Conservation (phyloP, 306 rosid genomes). For the Prunus salicina region DNA sequence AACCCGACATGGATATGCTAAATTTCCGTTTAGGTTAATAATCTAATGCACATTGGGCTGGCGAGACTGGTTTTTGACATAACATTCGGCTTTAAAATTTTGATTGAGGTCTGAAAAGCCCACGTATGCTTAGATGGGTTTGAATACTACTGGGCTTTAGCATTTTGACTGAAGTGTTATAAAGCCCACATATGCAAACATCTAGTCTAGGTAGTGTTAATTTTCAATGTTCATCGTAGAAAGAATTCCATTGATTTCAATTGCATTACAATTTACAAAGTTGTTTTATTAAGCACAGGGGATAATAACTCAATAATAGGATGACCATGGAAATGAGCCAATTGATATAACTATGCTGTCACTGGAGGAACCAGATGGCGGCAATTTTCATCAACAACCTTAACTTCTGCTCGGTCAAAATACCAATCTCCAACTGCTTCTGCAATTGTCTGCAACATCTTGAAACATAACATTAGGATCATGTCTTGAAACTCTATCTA, state of each 20-base stretch:
- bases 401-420: constrained; percentile 64
- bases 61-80: too few species aligned
- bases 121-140: not conserved
- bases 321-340: constrained; percentile 1
- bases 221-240: not conserved
- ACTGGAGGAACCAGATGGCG: constrained; percentile 56
- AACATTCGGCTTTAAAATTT: too few species aligned
- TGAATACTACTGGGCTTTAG: not conserved
- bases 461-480: constrained; percentile 10
- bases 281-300: not conserved
- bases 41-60: too few species aligned
- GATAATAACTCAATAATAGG: constrained; percentile 3
- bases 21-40: too few species aligned
- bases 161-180: not conserved
- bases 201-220: too few species aligned
- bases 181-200: too few species aligned
- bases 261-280: constrained; percentile 20
- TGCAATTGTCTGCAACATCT: constrained; percentile 65
- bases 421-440: constrained; percentile 91
- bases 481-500: not conserved
- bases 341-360: constrained; percentile 20
- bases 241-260: constrained; percentile 8
- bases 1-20: not conserved
- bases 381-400: constrained; percentile 63
- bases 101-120: too few species aligned